These are phyloP conservation scores for Cocos nucifera DNA, from an alignment of 176 grass and related monocot genomes.

Conservation along the genomic window DNA sequence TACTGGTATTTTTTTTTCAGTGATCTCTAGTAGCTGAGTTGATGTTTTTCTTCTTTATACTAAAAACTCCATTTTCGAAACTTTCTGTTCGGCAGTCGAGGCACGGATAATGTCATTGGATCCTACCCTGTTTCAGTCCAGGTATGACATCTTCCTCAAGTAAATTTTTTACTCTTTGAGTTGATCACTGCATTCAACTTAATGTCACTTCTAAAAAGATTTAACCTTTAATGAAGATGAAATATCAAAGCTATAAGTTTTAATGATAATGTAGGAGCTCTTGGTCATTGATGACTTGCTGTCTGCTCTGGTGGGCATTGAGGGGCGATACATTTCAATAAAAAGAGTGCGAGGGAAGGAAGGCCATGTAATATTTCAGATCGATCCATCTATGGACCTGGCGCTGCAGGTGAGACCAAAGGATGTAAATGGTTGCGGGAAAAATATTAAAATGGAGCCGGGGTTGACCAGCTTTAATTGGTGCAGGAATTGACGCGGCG, in stretches of 20 bases:
- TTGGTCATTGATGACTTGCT: constrained; percentile 96
- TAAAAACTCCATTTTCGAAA: no score
- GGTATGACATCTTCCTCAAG: constrained; percentile 16
- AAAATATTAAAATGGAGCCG: no score
- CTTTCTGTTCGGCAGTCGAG: constrained; percentile 24
- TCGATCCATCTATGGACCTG: constrained; percentile 84
- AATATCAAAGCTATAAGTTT: not conserved
- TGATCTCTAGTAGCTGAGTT: no score
- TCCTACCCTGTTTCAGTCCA: constrained; percentile 84
- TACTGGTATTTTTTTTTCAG: no score
- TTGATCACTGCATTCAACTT: no score
- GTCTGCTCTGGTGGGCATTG: constrained; percentile 78
- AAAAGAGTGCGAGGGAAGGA: constrained; percentile 73
- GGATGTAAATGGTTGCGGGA: not conserved
- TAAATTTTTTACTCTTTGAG: not conserved
- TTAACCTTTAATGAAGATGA: no score
- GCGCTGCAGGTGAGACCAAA: constrained; percentile 61
- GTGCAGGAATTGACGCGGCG: constrained; percentile 69
- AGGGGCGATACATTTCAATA: constrained; percentile 82
- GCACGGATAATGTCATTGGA: constrained; percentile 66
- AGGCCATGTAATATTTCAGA: constrained; percentile 56
- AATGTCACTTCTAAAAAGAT: no score
- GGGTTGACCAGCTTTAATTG: constrained; percentile 5
- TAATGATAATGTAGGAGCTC: constrained; percentile 61
- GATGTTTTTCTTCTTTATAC: no score